phyloP scores from a whole-genome alignment of 176 grass and related monocot species.

The Guadua angustifolia region DNA sequence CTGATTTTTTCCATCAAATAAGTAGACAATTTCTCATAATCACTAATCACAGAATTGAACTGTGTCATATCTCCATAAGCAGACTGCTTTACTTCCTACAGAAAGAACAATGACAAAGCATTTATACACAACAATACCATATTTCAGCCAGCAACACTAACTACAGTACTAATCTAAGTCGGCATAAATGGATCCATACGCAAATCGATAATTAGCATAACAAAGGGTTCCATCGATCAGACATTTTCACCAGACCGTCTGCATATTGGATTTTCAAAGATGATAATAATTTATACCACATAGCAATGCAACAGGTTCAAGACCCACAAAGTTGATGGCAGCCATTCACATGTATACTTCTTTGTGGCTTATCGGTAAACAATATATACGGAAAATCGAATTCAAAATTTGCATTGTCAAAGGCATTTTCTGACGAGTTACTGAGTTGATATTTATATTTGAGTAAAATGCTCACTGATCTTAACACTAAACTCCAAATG shows the following conservation, averaged over 20 bases:
- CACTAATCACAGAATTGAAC: conserved; percentile 54
- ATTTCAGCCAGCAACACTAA: conserved; percentile 22
- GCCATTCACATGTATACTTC: conserved; percentile 5
- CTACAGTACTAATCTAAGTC: conserved; percentile 4
- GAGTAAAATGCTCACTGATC: conserved; percentile 29
- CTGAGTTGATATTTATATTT: background rate
- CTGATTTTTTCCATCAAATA: conserved; percentile 52
- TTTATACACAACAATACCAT: conserved; percentile 6
- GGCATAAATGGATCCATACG: conserved; percentile 22
- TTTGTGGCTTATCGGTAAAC: background rate
- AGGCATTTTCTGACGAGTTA: background rate
- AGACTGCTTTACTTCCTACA: conserved; percentile 69
- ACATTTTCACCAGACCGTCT: conserved; percentile 11
- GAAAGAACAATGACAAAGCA: conserved; percentile 37
- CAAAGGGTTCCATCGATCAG: background rate
- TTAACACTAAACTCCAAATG: conserved; percentile 31
- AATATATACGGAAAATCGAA: conserved; percentile 11
- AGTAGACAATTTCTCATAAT: conserved; percentile 56
- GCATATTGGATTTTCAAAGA: conserved; percentile 24
- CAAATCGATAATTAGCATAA: conserved; percentile 35
- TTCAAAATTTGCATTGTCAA: conserved; percentile 18
- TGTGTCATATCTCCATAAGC: conserved; percentile 46
- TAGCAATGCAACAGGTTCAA: conserved; percentile 25
- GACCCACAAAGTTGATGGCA: conserved; percentile 3
- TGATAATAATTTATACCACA: background rate